A percentile compares a stretch with the other conserved stretches of the same genome.
Evolutionary conservation across 495 filamentous ascomycete genomes (phyloP).

Genomic region (Saxophila tyrrhenica): DNA sequence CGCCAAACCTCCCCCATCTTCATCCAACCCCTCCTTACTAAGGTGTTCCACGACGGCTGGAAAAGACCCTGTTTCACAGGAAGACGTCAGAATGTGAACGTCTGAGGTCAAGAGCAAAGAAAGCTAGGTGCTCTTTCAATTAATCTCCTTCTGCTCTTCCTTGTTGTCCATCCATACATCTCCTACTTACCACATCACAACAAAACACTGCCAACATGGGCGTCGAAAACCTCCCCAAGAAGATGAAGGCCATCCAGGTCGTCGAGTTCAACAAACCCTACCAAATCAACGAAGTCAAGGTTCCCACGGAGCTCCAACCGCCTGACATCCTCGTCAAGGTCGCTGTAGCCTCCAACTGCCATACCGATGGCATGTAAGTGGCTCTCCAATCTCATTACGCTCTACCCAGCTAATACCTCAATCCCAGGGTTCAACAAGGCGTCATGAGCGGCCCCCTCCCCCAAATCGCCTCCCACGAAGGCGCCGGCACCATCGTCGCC

Average conservation of each 20-base stretch:
- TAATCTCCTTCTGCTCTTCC: no score
- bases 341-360: constrained; percentile 48
- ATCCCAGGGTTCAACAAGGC: constrained; percentile 35
- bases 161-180: no score
- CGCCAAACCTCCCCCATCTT: no score
- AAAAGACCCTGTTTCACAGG: no score
- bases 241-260: constrained; percentile 23
- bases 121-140: no score
- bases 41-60: no score
- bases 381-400: no score
- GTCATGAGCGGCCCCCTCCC: constrained; percentile 35
- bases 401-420: no score
- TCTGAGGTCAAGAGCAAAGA: no score
- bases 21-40: no score
- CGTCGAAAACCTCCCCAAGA: constrained; percentile 14
- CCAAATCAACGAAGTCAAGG: constrained; percentile 36
- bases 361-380: constrained; percentile 51
- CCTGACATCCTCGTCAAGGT: constrained; percentile 48
- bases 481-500: constrained; percentile 42
- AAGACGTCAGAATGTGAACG: no score
- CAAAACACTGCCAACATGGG: constrained; percentile 6
- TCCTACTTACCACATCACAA: background rate
- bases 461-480: constrained; percentile 48
- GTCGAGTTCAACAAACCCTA: constrained; percentile 42
- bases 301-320: constrained; percentile 35